Conservation (phyloP, 345 rosid species). For the Acer campestre region DNA sequence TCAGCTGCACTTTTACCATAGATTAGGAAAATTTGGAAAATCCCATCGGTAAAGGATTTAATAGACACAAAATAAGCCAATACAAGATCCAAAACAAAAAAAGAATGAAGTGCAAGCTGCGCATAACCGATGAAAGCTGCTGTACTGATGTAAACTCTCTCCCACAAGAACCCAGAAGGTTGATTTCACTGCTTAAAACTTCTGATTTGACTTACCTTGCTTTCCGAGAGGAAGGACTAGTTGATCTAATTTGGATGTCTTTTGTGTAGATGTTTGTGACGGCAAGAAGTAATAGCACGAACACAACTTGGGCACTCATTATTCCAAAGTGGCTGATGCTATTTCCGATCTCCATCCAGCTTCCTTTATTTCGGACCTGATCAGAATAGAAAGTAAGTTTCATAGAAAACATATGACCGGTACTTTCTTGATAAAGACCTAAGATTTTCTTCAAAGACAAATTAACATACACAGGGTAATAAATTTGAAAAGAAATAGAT, state of each 20-base stretch:
- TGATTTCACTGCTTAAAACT: not conserved
- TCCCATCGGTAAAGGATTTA: not conserved
- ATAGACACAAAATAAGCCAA: not conserved
- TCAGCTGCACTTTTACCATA: not conserved
- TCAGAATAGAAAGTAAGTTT: not conserved
- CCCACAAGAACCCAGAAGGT: not conserved
- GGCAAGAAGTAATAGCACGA: constrained; percentile 85
- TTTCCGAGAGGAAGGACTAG: constrained; percentile 51
- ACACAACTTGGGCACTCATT: constrained; percentile 95
- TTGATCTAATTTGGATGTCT: constrained; percentile 56
- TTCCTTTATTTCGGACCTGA: constrained; percentile 88
- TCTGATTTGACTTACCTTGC: constrained; percentile 35
- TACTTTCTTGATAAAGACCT: no score
- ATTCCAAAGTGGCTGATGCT: constrained; percentile 96
- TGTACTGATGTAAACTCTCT: not conserved
- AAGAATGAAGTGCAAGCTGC: not conserved
- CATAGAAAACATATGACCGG: not conserved
- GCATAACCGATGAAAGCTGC: constrained; percentile 4
- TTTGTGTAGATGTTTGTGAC: constrained; percentile 81
- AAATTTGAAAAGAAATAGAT: not conserved
- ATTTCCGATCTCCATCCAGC: constrained; percentile 99
- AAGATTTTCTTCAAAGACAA: not conserved
- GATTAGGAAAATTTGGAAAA: constrained; percentile 2
- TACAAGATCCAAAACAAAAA: not conserved
- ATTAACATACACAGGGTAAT: not conserved